Base-by-base conservation (phyloP, 2,329 filamentous ascomycete genomes). In the Aspergillus aculeatinus region DNA sequence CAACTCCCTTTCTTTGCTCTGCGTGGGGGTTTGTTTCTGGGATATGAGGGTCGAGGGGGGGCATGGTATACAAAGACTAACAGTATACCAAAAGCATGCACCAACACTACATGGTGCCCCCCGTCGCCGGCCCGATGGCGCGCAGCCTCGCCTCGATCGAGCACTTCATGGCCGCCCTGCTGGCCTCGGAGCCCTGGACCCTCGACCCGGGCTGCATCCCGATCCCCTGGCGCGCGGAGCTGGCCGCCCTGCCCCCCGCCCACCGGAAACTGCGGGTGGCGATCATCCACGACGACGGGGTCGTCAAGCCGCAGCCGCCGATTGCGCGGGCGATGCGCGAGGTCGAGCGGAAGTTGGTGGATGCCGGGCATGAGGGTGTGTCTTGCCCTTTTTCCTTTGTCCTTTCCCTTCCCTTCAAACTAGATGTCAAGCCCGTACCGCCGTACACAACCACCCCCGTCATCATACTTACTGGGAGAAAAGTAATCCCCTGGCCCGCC, bases 291-390 rank as follows among this genome's bases (percentile, higher is more conserved):
- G 79, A 84, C 69, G 85, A 88, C 61, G 83, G 81, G 0, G 77
- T 87, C 6, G 83, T 87, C 0, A 81, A 79, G 62, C 84, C 84
- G 0, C 85, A 87, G 59, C 86, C 86, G 0, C 85, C 85, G 0
- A 78, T 88, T 19, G 72, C 74, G 1, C 76, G 86, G 29, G 87
- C 85, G 0, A 68, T 90, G 53, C 71, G 75, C 2, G 70, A 77
- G 5, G 74, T 83, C 0, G 79, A 77, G 0, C 71, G 75, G 81
- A 87, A 39, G 70, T 88, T 58, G 74, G 87, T 2, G 80, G 86
- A 7, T 84, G 86, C 81, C 69, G 83, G 64, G 73, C 83, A 21
- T 77, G 80, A 63, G 79, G 82, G 68, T 70, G 60, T 47, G 29
- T 29, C 12, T 19, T 48, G 10, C 48, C 21, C 9, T 21, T n/a